A percentile compares a stretch with the other conserved stretches of the same genome.
phyloP scores from a whole-genome alignment of 2,329 filamentous ascomycete genomes.

The Basipetospora chlamydospora region DNA sequence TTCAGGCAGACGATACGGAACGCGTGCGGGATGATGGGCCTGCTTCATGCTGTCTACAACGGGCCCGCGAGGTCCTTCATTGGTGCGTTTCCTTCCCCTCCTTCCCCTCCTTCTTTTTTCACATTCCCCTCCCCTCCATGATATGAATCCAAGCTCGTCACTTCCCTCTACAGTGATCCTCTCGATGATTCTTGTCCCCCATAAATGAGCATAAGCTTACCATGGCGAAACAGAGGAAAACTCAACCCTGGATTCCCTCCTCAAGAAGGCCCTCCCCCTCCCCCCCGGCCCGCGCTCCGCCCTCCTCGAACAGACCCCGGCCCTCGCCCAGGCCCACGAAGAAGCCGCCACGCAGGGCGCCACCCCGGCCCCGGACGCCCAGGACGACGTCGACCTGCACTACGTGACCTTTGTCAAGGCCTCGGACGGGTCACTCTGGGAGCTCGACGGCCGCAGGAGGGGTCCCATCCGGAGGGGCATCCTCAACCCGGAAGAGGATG shows the following conservation, averaged over 20 bases:
- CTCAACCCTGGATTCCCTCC: constrained; percentile 48
- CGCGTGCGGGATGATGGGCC: constrained; percentile 79
- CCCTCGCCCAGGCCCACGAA: constrained; percentile 65
- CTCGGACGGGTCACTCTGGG: constrained; percentile 46
- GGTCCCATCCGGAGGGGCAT: constrained; percentile 41
- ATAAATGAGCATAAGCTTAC: too few relatives aligned
- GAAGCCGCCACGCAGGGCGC: constrained; percentile 65
- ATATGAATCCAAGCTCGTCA: too few relatives aligned
- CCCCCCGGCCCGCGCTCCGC: constrained; percentile 50
- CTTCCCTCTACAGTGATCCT: too few relatives aligned
- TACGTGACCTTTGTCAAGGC: constrained; percentile 89
- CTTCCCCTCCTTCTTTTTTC: background rate
- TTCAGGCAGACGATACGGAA: constrained; percentile 92
- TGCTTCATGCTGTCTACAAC: constrained; percentile 73
- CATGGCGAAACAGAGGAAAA: constrained; percentile 23
- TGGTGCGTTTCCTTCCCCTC: constrained; percentile 19
- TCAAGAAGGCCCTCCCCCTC: constrained; percentile 57
- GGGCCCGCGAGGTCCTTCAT: constrained; percentile 53
- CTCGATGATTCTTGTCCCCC: too few relatives aligned
- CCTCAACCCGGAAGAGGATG: constrained; percentile 48
- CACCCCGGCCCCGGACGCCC: constrained; percentile 61
- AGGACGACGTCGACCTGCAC: constrained; percentile 80
- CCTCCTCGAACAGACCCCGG: constrained; percentile 61
- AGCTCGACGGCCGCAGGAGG: constrained; percentile 44
- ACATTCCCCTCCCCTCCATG: background rate